Evolutionary conservation across 2,329 filamentous ascomycete genomes (phyloP).

Genomic region (Ophiostoma ulmi): DNA sequence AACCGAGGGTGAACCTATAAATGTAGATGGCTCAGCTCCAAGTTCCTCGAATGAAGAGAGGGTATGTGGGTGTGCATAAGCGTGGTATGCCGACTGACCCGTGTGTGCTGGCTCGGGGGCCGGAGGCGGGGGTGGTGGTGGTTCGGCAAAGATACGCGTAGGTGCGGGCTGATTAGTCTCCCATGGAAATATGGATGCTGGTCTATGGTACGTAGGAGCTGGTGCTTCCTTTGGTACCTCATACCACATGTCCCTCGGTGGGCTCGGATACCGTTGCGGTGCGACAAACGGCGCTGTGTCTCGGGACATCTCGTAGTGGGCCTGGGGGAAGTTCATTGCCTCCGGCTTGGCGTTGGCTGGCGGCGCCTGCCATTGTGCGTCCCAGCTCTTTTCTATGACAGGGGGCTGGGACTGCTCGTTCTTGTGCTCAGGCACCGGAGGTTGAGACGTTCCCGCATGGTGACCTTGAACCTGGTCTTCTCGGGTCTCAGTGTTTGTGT

Average conservation of each 20-base stretch:
- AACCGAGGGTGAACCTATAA: slow-evolving; percentile 35
- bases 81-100: slow-evolving; percentile 29
- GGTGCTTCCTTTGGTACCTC: slow-evolving; percentile 1
- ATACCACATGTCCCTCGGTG: slow-evolving; percentile 7
- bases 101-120: slow-evolving; percentile 29
- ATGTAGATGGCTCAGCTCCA: slow-evolving; percentile 35
- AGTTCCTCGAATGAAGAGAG: slow-evolving; percentile 25
- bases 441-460: slow-evolving; percentile 35
- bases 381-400: slow-evolving; percentile 39
- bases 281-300: slow-evolving; percentile 71
- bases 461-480: slow-evolving; percentile 38
- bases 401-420: slow-evolving; percentile 34
- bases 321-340: slow-evolving; percentile 73
- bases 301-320: slow-evolving; percentile 77
- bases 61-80: background rate
- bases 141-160: slow-evolving; percentile 59
- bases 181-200: slow-evolving; percentile 83
- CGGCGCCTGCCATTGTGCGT: slow-evolving; percentile 56
- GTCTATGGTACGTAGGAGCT: slow-evolving; percentile 44
- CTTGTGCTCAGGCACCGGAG: slow-evolving; percentile 36
- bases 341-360: slow-evolving; percentile 70
- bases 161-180: slow-evolving; percentile 62
- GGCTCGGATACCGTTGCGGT: slow-evolving; percentile 68
- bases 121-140: slow-evolving; percentile 18
- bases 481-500: slow-evolving; percentile 45